Evolutionary conservation across 768 basidiomycete genomes (phyloP).

Genomic region (Suillus weaverae): DNA sequence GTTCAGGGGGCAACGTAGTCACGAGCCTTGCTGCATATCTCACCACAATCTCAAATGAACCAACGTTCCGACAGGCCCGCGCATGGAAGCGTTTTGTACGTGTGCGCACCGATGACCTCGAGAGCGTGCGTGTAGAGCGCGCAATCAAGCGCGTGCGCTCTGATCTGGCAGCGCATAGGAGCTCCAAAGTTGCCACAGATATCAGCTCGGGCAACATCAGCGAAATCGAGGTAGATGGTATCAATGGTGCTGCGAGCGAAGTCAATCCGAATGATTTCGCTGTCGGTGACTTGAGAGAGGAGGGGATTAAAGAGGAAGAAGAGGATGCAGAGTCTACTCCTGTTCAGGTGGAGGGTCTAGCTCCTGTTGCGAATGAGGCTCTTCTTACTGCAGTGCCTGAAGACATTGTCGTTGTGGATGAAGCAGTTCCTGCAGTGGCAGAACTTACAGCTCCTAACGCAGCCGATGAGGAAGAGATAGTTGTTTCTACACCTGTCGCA

Average conservation of each 20-base stretch:
- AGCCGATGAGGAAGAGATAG: slow-evolving; percentile 30
- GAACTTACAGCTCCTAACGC: slow-evolving; percentile 22
- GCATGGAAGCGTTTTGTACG: slow-evolving; percentile 86
- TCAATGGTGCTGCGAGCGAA: slow-evolving; percentile 34
- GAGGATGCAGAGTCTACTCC: slow-evolving; percentile 17
- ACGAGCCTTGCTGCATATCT: slow-evolving; percentile 77
- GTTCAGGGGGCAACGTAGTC: slow-evolving; percentile 47
- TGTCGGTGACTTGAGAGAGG: slow-evolving; percentile 19
- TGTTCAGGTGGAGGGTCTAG: slow-evolving; percentile 6
- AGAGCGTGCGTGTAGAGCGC: slow-evolving; percentile 83
- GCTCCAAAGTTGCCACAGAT: slow-evolving; percentile 34
- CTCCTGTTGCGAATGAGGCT: slow-evolving; percentile 8
- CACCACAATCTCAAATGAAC: slow-evolving; percentile 72
- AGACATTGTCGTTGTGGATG: slow-evolving; percentile 8
- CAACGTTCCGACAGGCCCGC: slow-evolving; percentile 58
- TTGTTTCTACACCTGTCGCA: slow-evolving; percentile 40
- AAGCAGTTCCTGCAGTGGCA: slow-evolving; percentile 17
- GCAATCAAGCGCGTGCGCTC: slow-evolving; percentile 87
- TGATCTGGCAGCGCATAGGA: slow-evolving; percentile 74
- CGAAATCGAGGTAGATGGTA: slow-evolving; percentile 30
- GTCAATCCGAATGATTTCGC: slow-evolving; percentile 16
- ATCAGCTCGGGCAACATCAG: slow-evolving; percentile 33
- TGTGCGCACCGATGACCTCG: slow-evolving; percentile 83
- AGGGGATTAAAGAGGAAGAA: slow-evolving; percentile 28
- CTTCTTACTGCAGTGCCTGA: slow-evolving; percentile 12